Evolutionary conservation across 345 rosid genomes (phyloP).

Genomic region (Arabidopsis arenosa): DNA sequence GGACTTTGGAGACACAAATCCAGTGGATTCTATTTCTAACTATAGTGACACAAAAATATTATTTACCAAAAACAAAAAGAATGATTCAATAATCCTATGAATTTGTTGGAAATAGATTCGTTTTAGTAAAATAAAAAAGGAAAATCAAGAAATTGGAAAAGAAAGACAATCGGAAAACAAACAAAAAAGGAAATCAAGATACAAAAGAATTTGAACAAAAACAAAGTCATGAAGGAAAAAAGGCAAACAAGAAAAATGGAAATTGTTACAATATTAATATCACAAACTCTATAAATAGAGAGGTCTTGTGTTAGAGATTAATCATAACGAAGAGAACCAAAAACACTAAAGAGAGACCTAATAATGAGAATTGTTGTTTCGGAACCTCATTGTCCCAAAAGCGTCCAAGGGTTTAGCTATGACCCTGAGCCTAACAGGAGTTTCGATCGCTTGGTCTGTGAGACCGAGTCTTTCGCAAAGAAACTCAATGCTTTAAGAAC

Average conservation of each 20-base stretch:
- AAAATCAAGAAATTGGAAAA: no score
- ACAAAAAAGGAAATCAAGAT: no score
- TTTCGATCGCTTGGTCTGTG: neutral
- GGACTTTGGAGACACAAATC: neutral
- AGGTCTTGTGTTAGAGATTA: neutral
- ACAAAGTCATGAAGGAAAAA: neutral
- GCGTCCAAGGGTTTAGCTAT: constrained; percentile 53
- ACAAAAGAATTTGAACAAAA: no score
- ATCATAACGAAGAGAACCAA: neutral
- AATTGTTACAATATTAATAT: neutral
- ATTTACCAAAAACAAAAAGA: neutral
- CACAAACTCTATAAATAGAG: neutral
- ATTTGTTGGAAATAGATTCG: no score
- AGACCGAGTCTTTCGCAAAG: neutral
- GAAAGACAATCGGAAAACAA: no score
- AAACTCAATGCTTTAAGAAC: neutral
- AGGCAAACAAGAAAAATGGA: neutral
- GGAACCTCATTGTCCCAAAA: constrained; percentile 62
- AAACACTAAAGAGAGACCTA: no score
- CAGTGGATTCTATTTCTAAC: neutral
- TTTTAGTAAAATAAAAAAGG: no score
- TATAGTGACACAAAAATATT: neutral
- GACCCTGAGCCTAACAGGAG: constrained; percentile 70
- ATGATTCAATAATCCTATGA: no score
- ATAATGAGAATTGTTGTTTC: constrained; percentile 53